These are phyloP conservation scores for Glaciozyma martinii DNA, from an alignment of 768 basidiomycete genomes.

Conservation along the genomic window DNA sequence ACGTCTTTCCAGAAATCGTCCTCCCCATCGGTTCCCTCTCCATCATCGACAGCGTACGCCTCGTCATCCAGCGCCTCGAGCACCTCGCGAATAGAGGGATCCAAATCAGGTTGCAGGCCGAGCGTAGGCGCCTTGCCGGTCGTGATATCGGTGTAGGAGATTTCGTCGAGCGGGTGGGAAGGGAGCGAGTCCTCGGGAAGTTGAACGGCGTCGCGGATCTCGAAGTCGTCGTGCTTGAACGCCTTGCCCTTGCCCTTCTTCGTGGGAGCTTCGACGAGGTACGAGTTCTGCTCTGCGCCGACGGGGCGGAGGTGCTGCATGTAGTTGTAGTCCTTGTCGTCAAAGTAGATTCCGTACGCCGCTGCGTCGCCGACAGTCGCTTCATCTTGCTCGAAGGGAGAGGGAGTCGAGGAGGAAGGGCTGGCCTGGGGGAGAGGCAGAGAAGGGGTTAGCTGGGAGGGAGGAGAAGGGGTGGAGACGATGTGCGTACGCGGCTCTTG, in stretches of 20 bases:
- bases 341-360: constrained; percentile 81
- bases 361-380: constrained; percentile 78
- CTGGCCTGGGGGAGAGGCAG: constrained; percentile 1
- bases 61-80: constrained; percentile 94
- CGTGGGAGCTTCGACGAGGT: constrained; percentile 67
- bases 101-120: constrained; percentile 92
- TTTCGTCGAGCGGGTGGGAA: constrained; percentile 53
- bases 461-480: too few species aligned
- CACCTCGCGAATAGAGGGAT: constrained; percentile 83
- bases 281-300: constrained; percentile 63
- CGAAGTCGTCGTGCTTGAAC: constrained; percentile 36
- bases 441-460: not conserved
- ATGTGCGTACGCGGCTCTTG: too few species aligned
- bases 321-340: constrained; percentile 95
- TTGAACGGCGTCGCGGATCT: constrained; percentile 58
- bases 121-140: constrained; percentile 34
- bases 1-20: constrained; percentile 46
- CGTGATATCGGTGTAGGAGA: constrained; percentile 46
- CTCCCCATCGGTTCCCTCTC: constrained; percentile 52
- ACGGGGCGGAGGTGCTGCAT: constrained; percentile 86
- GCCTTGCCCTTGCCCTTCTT: constrained; percentile 40
- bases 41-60: constrained; percentile 70
- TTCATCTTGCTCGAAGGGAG: constrained; percentile 40
- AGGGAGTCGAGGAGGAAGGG: not conserved
- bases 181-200: constrained; percentile 55